phyloP scores from a whole-genome alignment of 2,329 filamentous ascomycete species.

The Arthrinium phaeospermum region DNA sequence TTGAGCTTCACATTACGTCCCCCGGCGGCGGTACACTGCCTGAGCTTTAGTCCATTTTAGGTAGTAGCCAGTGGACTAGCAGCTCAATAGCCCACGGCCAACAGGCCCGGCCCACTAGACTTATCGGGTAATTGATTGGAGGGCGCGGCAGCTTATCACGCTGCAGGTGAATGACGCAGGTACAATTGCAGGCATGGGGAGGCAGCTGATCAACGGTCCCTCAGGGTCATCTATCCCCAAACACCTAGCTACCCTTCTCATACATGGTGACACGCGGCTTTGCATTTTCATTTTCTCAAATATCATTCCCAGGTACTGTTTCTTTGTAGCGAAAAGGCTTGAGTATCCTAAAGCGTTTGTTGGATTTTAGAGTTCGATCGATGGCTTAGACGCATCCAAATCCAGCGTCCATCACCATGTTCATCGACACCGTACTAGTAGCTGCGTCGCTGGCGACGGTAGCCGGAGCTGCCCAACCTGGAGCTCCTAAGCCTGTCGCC shows the following conservation, averaged over 20 bases:
- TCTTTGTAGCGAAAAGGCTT: neutral
- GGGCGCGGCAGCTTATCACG: conserved; percentile 15
- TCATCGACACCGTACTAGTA: conserved; percentile 40
- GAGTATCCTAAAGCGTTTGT: neutral
- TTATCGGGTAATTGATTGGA: conserved; percentile 20
- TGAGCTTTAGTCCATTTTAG: neutral
- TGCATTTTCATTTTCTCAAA: neutral
- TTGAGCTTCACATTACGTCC: neutral
- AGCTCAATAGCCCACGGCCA: neutral
- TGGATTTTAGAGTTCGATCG: neutral
- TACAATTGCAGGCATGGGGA: conserved; percentile 10
- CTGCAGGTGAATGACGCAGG: conserved; percentile 25
- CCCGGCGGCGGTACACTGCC: too few relatives aligned
- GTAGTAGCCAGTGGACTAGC: conserved; percentile 1
- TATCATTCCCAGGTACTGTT: neutral
- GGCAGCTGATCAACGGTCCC: neutral
- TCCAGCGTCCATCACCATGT: conserved; percentile 33
- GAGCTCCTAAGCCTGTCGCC: conserved; percentile 75
- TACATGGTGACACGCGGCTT: conserved; percentile 5
- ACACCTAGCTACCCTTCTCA: conserved; percentile 2
- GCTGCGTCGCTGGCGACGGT: conserved; percentile 45
- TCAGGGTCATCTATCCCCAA: conserved; percentile 1
- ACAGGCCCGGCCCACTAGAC: neutral
- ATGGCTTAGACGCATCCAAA: conserved; percentile 15
- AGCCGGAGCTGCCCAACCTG: conserved; percentile 70